Conservation (phyloP, 331 rosid genomes). For the Pyrus hybrid region DNA sequence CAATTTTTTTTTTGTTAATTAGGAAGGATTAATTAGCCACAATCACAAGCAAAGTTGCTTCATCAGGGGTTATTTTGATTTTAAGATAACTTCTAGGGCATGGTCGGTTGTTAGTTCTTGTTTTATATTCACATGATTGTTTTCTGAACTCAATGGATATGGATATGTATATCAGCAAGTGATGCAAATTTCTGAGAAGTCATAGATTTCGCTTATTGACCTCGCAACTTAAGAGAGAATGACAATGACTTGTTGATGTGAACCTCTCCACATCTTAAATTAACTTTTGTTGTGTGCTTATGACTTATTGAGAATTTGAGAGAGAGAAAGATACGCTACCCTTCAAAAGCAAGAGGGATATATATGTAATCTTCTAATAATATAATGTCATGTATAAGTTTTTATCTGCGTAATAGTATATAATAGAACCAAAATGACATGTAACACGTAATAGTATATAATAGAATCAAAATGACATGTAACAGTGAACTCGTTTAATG, state of each 20-base stretch:
- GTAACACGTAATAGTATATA: no score
- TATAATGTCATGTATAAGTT: no score
- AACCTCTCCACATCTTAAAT: neutral
- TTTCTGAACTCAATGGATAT: neutral
- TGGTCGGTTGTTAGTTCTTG: slow-evolving; percentile 10
- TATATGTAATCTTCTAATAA: no score
- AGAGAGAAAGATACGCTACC: neutral
- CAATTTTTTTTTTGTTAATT: neutral
- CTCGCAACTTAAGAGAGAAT: slow-evolving; percentile 1
- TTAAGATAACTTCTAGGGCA: neutral
- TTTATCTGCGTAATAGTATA: no score
- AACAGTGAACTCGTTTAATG: neutral
- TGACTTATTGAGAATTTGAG: neutral
- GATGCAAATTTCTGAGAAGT: neutral
- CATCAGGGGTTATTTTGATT: neutral
- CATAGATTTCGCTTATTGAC: slow-evolving; percentile 16
- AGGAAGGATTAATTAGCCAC: neutral
- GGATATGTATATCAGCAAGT: neutral
- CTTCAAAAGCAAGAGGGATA: neutral
- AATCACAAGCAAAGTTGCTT: slow-evolving; percentile 7
- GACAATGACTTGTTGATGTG: slow-evolving; percentile 16
- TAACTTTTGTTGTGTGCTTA: neutral
- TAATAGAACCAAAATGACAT: no score
- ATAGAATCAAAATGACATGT: no score
- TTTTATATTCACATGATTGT: slow-evolving; percentile 1